Conservation (phyloP, 2,329 filamentous ascomycete genomes). For the Pseudocercospora macadamiae region DNA sequence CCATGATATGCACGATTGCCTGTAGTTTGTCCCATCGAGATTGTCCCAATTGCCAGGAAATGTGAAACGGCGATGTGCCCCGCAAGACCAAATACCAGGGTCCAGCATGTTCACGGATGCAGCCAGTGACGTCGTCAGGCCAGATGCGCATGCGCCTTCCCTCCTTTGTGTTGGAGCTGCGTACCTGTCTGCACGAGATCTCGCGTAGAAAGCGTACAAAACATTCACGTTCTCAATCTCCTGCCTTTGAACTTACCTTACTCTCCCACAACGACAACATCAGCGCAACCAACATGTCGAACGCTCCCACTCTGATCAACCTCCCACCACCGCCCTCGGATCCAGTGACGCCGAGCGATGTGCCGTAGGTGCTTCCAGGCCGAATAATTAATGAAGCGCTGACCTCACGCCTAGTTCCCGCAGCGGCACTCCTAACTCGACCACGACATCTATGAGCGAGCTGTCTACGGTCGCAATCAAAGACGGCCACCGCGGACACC, state of each 20-base stretch:
- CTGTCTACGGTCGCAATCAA: slow-evolving; percentile 95
- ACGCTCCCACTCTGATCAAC: slow-evolving; percentile 74
- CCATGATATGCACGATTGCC: neutral
- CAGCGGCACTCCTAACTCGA: slow-evolving; percentile 90
- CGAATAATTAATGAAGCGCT: slow-evolving; percentile 2
- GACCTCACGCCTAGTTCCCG: slow-evolving; percentile 27
- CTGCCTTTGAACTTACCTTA: too few species aligned
- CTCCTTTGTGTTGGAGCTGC: too few species aligned
- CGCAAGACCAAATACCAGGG: too few species aligned
- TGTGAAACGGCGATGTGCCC: too few species aligned
- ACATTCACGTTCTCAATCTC: too few species aligned
- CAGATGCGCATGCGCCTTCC: too few species aligned
- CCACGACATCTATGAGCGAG: slow-evolving; percentile 86
- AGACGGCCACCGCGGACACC: slow-evolving; percentile 86
- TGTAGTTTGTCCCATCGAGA: too few species aligned
- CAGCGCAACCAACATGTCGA: slow-evolving; percentile 34
- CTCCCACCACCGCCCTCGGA: slow-evolving; percentile 80
- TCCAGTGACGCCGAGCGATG: slow-evolving; percentile 83
- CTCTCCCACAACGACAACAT: neutral
- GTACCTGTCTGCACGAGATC: too few species aligned
- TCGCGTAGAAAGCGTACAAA: too few species aligned
- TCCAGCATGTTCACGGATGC: too few species aligned
- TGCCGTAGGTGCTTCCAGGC: slow-evolving; percentile 65
- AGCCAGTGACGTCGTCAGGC: too few species aligned
- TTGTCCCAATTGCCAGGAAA: too few species aligned